phyloP scores from a whole-genome alignment of 306 rosid genomes.

The Datisca glomerata region DNA sequence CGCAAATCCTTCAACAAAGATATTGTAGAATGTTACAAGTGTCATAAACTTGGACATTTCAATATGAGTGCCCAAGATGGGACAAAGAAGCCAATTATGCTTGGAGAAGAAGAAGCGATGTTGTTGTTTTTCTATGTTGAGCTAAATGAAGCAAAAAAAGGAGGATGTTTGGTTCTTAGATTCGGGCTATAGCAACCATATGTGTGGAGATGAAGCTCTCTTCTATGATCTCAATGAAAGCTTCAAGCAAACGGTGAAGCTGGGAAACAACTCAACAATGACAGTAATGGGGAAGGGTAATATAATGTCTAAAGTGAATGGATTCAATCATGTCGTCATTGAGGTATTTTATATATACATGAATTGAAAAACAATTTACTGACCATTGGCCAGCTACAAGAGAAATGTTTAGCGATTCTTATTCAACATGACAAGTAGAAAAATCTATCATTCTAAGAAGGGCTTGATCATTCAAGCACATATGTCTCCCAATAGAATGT shows the following conservation, averaged over 20 bases:
- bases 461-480: too few relatives aligned
- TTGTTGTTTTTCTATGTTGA: not conserved
- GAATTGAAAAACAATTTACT: too few relatives aligned
- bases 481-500: too few relatives aligned
- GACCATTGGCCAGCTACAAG: not conserved
- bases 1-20: not conserved
- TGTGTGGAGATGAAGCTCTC: not conserved
- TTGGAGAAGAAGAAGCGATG: too few relatives aligned
- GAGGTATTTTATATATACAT: not conserved
- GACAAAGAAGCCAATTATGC: too few relatives aligned
- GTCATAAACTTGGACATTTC: not conserved
- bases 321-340: not conserved
- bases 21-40: not conserved
- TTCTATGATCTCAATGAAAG: not conserved
- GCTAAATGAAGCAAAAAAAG: not conserved
- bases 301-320: too few relatives aligned
- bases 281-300: not conserved
- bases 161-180: conserved; percentile 2
- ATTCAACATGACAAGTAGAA: too few relatives aligned
- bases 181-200: too few relatives aligned
- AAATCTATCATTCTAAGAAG: too few relatives aligned
- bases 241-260: not conserved
- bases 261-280: not conserved
- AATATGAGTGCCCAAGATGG: too few relatives aligned
- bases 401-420: too few relatives aligned